Evolutionary conservation across 129 eudicot species (phyloP).

Genomic region (Erigeron canadensis): DNA sequence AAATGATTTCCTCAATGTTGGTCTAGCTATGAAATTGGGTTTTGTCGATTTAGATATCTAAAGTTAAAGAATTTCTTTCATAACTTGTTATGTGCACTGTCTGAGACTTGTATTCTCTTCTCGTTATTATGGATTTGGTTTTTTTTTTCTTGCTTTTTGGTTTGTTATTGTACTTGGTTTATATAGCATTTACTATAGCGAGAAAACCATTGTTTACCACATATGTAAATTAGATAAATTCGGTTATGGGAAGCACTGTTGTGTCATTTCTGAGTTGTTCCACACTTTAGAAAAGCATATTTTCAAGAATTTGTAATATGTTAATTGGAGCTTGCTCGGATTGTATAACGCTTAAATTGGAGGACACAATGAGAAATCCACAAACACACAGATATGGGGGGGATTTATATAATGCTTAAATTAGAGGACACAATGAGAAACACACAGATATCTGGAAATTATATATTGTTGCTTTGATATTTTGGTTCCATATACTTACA

Average conservation of each 20-base stretch:
- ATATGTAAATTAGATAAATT: no score
- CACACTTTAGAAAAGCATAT: constrained; percentile 4
- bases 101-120: no score
- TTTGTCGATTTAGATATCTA: no score
- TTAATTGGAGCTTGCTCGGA: constrained; percentile 14
- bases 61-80: not conserved
- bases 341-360: not conserved
- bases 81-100: no score
- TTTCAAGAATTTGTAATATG: constrained; percentile 3
- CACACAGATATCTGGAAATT: not conserved
- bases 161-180: not conserved
- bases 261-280: not conserved
- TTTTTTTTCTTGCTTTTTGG: not conserved
- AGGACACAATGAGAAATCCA: not conserved
- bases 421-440: not conserved
- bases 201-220: no score
- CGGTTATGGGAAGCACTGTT: not conserved
- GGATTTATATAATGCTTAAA: not conserved
- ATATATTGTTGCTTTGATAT: not conserved
- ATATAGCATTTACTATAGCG: no score
- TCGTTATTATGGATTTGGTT: not conserved
- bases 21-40: no score
- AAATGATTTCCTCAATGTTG: no score
- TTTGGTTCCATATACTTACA: constrained; percentile 11
- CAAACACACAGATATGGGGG: no score